Percentiles rank a stretch among this genome's conserved stretches.
These are phyloP conservation scores for Fistulinella cinereoalba DNA, from an alignment of 1,284 basidiomycete genomes.

Conservation along the genomic window DNA sequence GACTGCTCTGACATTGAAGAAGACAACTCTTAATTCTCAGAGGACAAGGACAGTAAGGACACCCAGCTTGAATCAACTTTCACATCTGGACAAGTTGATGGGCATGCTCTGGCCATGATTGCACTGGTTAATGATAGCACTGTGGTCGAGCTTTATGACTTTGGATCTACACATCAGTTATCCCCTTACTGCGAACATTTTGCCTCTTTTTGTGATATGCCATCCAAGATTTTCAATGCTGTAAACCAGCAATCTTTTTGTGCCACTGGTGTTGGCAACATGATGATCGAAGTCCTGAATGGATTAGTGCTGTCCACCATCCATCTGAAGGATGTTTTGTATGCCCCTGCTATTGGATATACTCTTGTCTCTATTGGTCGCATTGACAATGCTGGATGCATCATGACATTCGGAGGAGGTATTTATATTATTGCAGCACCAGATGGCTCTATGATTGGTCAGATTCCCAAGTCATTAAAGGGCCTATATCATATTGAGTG, in stretches of 20 bases:
- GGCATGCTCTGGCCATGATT: too few species aligned
- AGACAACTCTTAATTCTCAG: too few species aligned
- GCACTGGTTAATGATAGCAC: too few species aligned
- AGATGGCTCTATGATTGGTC: slow-evolving; percentile 19
- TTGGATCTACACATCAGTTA: slow-evolving; percentile 39
- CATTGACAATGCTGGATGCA: slow-evolving; percentile 34
- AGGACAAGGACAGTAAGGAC: too few species aligned
- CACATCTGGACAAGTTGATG: too few species aligned
- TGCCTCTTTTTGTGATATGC: slow-evolving; percentile 27
- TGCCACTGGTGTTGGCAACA: slow-evolving; percentile 34
- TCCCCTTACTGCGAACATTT: slow-evolving; percentile 38
- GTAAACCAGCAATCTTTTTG: slow-evolving; percentile 37
- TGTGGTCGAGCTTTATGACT: slow-evolving; percentile 39
- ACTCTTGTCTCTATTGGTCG: slow-evolving; percentile 36
- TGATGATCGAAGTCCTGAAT: slow-evolving; percentile 39
- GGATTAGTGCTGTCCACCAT: slow-evolving; percentile 27
- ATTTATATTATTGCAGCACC: slow-evolving; percentile 27
- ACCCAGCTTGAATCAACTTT: too few species aligned
- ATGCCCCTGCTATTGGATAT: slow-evolving; percentile 33
- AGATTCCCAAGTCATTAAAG: slow-evolving; percentile 10
- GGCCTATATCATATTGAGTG: neutral
- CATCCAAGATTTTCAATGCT: slow-evolving; percentile 28
- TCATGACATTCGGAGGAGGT: slow-evolving; percentile 26
- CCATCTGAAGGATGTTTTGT: slow-evolving; percentile 36
- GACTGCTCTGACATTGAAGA: too few species aligned